These are phyloP conservation scores for Actinomucor elegans DNA, from an alignment of 371 early-diverging fungal genomes.

Conservation along the genomic window DNA sequence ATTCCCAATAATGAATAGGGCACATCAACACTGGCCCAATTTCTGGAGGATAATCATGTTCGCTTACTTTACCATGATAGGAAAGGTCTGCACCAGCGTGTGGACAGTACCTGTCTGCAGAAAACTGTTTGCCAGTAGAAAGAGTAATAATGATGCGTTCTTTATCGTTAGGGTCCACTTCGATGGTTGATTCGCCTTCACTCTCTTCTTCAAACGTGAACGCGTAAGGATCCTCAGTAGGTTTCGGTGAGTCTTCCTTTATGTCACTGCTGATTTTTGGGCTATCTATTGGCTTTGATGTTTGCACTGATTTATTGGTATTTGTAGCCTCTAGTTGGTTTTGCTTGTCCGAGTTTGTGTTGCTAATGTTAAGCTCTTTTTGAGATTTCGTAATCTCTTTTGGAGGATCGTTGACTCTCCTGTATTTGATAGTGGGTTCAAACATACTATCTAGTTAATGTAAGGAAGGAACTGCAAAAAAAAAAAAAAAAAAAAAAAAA, in stretches of 20 bases:
- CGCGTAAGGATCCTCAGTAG: neutral
- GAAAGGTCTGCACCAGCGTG: conserved; percentile 52
- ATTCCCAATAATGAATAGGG: conserved; percentile 51
- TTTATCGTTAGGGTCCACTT: conserved; percentile 38
- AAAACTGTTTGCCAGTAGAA: conserved; percentile 36
- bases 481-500: conserved; percentile 2
- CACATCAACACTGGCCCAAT: conserved; percentile 48
- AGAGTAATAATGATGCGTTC: conserved; percentile 45
- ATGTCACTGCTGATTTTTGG: neutral
- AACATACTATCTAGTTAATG: conserved; percentile 21
- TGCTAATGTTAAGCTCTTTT: neutral
- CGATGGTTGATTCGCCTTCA: conserved; percentile 25
- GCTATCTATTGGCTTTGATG: neutral
- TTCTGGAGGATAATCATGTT: conserved; percentile 48
- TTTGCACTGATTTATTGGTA: neutral
- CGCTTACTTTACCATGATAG: conserved; percentile 36
- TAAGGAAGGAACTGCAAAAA: neutral
- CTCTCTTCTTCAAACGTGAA: conserved; percentile 21
- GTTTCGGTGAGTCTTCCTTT: neutral
- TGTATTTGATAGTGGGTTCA: conserved; percentile 48
- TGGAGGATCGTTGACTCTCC: conserved; percentile 25
- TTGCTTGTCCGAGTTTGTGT: neutral
- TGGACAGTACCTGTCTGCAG: conserved; percentile 53
- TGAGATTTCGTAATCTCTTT: neutral
- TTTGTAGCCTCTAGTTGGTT: neutral